Base-by-base conservation (phyloP, 176 grass and related monocot species). In the Zea luxurians region DNA sequence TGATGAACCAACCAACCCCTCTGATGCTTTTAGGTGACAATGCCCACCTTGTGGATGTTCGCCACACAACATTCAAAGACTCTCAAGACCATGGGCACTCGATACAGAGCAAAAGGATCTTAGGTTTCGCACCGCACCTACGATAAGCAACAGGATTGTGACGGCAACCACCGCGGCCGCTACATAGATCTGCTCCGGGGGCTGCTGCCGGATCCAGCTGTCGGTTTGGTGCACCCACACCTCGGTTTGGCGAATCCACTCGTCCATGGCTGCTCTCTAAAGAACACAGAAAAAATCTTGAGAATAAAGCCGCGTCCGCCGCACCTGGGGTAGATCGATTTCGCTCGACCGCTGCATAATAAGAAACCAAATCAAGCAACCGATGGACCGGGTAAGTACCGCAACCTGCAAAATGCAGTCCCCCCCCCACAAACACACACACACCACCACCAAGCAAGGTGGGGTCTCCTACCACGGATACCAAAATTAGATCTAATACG, bases 101-200 rank as follows among this genome's bases (percentile, higher is more conserved):
- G 27, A 27, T 27, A 27, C 27, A 27, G 27, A 27, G 27, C 27
- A 27, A 27, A 27, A 27, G 27, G 27, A 78, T 64, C 61, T 69
- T 27, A 12, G 41, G 35, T 36, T 37, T 5, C 20, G 40, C 11
- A 69, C 16, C 45, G 40, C 43, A 86, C 91, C 86, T 93, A 82
- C 38, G 44, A 72, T 4, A 47, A 99, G 87, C 47, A 92, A 53
- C 36, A 84, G 61, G 71, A 94, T 40, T 34, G 92, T 90, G 35
- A 95, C 3, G 49, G 78, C 16, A 46, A 99, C 46, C 71, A 92
- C 83, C 37, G 91, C 86, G 13, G 83, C 47, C 15, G 92, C 89
- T 81, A 83, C 45, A 58, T 99, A 99, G 55, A 99, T 90, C 80
- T 95, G 90, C 77, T 98, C 89, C 27, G 85, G 66, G 3, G 96